Evolutionary conservation across 225 moss, liverwort and hornwort species (phyloP).

Genomic region (Polytrichum commune): DNA sequence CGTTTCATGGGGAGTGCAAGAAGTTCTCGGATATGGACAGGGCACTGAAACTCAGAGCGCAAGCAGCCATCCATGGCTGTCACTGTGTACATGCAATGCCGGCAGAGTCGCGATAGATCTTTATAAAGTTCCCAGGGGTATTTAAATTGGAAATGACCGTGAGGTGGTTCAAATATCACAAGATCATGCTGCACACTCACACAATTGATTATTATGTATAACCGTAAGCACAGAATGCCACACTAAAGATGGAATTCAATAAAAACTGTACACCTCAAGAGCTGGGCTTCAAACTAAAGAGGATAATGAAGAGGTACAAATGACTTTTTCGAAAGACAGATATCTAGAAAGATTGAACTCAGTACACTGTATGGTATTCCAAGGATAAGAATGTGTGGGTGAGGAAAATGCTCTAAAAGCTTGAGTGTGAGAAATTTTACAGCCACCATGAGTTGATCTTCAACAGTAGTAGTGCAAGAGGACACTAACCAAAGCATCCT

Average conservation of each 20-base stretch:
- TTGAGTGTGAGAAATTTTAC: too few relatives aligned
- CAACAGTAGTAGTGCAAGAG: background rate
- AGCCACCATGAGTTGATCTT: too few relatives aligned
- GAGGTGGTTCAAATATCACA: conserved; percentile 54
- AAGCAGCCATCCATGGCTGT: conserved; percentile 54
- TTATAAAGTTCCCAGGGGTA: conserved; percentile 54
- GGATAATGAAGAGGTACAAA: too few relatives aligned
- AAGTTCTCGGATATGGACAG: conserved; percentile 44
- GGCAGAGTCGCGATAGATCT: conserved; percentile 47
- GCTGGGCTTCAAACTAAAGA: too few relatives aligned
- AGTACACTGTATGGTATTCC: too few relatives aligned
- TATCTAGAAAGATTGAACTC: too few relatives aligned
- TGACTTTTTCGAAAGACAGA: too few relatives aligned
- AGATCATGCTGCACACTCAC: conserved; percentile 51
- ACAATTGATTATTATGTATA: conserved; percentile 22
- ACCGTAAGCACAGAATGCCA: conserved; percentile 10
- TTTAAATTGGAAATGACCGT: conserved; percentile 42
- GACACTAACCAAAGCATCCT: conserved; percentile 50
- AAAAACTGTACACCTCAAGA: too few relatives aligned
- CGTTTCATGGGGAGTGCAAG: conserved; percentile 50
- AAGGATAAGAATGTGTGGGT: too few relatives aligned
- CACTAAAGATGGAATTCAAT: background rate
- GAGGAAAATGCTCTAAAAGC: too few relatives aligned
- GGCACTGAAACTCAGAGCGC: conserved; percentile 54
- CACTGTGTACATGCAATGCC: conserved; percentile 57